Evolutionary conservation across 768 basidiomycete species (phyloP).

Genomic region (Chlorophyllum brunneum): DNA sequence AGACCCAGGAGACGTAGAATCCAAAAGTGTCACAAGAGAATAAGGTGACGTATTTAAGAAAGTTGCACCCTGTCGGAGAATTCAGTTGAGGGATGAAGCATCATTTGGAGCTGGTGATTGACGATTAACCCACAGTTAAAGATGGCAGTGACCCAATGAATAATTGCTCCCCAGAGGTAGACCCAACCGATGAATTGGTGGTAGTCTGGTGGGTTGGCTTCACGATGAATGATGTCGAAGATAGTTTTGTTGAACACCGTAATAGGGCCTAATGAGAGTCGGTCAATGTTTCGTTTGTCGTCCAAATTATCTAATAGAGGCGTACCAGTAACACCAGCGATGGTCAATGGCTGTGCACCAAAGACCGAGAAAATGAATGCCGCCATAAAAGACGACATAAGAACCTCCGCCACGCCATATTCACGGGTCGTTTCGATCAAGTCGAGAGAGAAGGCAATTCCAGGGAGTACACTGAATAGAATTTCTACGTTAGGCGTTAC

Average conservation of each 20-base stretch:
- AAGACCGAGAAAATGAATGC: constrained; percentile 85
- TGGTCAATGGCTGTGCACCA: constrained; percentile 87
- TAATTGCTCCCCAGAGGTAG: constrained; percentile 84
- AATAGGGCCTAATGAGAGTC: constrained; percentile 63
- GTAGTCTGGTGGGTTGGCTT: constrained; percentile 60
- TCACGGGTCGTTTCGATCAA: constrained; percentile 87
- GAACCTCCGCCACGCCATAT: constrained; percentile 87
- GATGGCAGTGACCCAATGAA: constrained; percentile 25
- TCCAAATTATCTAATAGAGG: not conserved
- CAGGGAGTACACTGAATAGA: constrained; percentile 67
- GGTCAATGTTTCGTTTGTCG: not conserved
- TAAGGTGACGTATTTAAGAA: constrained; percentile 81
- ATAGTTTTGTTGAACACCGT: constrained; percentile 93
- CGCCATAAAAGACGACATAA: constrained; percentile 83
- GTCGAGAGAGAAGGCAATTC: constrained; percentile 89
- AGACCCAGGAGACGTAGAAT: constrained; percentile 90
- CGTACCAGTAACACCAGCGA: constrained; percentile 84
- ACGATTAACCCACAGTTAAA: too few species aligned
- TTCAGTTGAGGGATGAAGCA: not conserved
- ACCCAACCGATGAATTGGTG: constrained; percentile 91
- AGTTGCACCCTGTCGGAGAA: constrained; percentile 61
- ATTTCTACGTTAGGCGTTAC: not conserved
- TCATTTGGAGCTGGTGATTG: too few species aligned
- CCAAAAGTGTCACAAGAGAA: constrained; percentile 93
- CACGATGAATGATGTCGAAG: constrained; percentile 62